Conservation (phyloP, 345 rosid species). For the Lumnitzera racemosa region DNA sequence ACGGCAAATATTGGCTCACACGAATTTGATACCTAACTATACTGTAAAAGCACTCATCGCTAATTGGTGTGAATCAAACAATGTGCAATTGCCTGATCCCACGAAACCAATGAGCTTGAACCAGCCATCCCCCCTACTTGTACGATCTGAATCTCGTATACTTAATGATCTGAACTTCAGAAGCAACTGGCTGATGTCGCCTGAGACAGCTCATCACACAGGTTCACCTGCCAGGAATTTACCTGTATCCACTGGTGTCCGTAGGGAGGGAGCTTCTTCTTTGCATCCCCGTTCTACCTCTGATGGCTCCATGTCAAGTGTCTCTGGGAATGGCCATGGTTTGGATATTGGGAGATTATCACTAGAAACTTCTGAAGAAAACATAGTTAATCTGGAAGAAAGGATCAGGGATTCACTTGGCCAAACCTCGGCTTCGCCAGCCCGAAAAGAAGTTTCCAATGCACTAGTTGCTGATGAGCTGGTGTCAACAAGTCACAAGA, state of each 20-base stretch:
- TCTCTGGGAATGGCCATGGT: conserved; percentile 41
- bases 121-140: conserved; percentile 49
- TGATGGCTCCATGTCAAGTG: conserved; percentile 39
- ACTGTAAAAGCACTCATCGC: conserved; percentile 90
- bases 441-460: conserved; percentile 41
- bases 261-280: conserved; percentile 45
- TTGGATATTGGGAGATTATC: conserved; percentile 47
- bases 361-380: conserved; percentile 40
- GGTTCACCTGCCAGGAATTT: conserved; percentile 38
- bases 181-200: conserved; percentile 31
- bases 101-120: conserved; percentile 40
- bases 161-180: conserved; percentile 21
- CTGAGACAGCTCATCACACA: conserved; percentile 36
- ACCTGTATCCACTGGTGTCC: conserved; percentile 29
- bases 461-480: conserved; percentile 27
- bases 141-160: conserved; percentile 41
- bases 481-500: conserved; percentile 37
- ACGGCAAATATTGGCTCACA: conserved; percentile 63
- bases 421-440: conserved; percentile 39
- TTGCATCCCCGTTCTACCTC: conserved; percentile 55
- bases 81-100: conserved; percentile 84
- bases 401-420: conserved; percentile 31
- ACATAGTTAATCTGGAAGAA: conserved; percentile 40
- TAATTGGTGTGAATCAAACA: conserved; percentile 87
- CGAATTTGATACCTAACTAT: conserved; percentile 88